A percentile compares a stretch with the other conserved stretches of the same genome.
Conservation (phyloP, 2,329 filamentous ascomycete genomes). For the Monilinia laxa region DNA sequence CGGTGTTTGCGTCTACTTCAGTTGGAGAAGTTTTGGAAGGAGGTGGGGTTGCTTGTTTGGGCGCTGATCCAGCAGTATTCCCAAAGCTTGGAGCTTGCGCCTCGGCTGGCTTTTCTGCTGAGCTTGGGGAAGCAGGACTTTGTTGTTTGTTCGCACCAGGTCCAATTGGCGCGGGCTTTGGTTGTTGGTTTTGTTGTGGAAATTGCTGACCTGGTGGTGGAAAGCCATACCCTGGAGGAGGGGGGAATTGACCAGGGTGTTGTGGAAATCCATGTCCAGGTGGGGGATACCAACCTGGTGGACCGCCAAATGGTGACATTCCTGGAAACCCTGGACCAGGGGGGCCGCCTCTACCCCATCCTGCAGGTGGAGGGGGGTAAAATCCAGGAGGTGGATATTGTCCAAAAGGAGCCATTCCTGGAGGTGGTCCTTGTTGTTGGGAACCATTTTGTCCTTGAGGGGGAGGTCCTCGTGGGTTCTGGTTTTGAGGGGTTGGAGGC, state of each 20-base stretch:
- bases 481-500: conserved; percentile 30
- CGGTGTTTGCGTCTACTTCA: conserved; percentile 48
- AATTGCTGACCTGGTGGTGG: conserved; percentile 60
- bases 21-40: conserved; percentile 65
- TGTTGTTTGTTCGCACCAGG: conserved; percentile 51
- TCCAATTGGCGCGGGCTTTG: conserved; percentile 53
- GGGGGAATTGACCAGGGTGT: conserved; percentile 54
- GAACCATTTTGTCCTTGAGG: conserved; percentile 29
- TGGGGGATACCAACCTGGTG: conserved; percentile 72
- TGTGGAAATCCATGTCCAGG: conserved; percentile 72
- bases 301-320: conserved; percentile 71
- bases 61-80: conserved; percentile 40
- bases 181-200: conserved; percentile 43
- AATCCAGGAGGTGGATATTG: conserved; percentile 44
- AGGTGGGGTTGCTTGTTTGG: conserved; percentile 52
- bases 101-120: conserved; percentile 40
- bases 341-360: conserved; percentile 56
- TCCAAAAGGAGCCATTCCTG: conserved; percentile 38
- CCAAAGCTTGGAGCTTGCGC: conserved; percentile 49
- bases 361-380: conserved; percentile 45
- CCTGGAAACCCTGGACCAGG: conserved; percentile 66
- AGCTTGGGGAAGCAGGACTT: conserved; percentile 46
- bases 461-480: conserved; percentile 24
- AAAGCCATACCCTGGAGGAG: conserved; percentile 44
- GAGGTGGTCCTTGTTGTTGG: conserved; percentile 25